Evolutionary conservation across 768 basidiomycete species (phyloP).

Genomic region (Sporobolomyces pararoseus): DNA sequence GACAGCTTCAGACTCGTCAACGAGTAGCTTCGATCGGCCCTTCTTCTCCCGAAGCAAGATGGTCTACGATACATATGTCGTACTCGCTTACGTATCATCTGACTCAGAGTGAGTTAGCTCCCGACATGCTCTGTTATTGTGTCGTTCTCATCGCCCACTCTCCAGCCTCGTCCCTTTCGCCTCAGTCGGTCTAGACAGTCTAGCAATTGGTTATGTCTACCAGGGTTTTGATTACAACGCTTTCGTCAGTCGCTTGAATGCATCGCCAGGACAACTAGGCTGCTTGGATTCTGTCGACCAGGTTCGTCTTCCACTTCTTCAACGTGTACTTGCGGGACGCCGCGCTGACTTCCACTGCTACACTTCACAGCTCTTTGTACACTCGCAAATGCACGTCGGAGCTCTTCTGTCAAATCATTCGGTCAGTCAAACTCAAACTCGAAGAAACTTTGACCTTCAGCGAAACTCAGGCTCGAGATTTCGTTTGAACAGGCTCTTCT

Average conservation of each 20-base stretch:
- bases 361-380: neutral
- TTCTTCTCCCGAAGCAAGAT: neutral
- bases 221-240: no score
- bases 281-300: no score
- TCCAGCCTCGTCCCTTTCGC: neutral
- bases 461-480: no score
- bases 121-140: neutral
- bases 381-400: neutral
- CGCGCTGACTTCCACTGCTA: no score
- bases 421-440: neutral
- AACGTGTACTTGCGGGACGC: no score
- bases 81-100: slow-evolving; percentile 6
- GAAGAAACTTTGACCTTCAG: no score
- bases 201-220: no score
- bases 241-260: no score
- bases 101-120: neutral
- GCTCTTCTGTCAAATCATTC: neutral
- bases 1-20: neutral
- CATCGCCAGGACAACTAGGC: no score
- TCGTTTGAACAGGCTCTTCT: no score
- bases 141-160: neutral
- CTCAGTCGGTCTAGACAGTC: neutral
- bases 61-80: neutral
- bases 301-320: no score
- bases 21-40: neutral